Evolutionary conservation across 768 basidiomycete genomes (phyloP).

Genomic region (Pleurotus platypus): DNA sequence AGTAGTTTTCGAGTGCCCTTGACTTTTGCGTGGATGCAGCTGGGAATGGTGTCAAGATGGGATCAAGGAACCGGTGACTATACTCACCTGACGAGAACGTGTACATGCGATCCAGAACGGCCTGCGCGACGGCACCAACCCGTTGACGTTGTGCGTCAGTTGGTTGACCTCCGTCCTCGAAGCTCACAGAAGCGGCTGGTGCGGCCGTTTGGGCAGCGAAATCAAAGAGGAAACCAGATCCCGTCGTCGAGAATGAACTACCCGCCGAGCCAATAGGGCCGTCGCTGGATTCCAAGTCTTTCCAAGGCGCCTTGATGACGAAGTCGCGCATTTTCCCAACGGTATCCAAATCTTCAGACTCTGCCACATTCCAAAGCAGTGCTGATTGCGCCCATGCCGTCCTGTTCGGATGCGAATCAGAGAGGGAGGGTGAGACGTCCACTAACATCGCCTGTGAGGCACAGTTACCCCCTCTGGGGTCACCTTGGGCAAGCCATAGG

Average conservation of each 20-base stretch:
- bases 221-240: constrained; percentile 54
- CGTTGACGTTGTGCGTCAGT: constrained; percentile 38
- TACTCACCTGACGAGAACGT: constrained; percentile 53
- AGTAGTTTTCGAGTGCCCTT: constrained; percentile 47
- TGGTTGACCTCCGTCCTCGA: constrained; percentile 43
- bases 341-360: constrained; percentile 41
- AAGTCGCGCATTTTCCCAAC: constrained; percentile 40
- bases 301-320: constrained; percentile 48
- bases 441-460: constrained; percentile 49
- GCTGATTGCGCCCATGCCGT: constrained; percentile 57
- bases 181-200: constrained; percentile 37
- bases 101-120: constrained; percentile 56
- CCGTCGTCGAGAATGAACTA: constrained; percentile 33
- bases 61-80: not conserved
- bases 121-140: constrained; percentile 32
- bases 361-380: constrained; percentile 56
- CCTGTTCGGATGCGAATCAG: constrained; percentile 39
- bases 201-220: constrained; percentile 54
- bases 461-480: constrained; percentile 38
- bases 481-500: constrained; percentile 49
- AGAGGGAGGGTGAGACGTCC: constrained; percentile 46
- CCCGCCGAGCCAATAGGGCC: constrained; percentile 31
- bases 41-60: constrained; percentile 19
- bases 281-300: constrained; percentile 30
- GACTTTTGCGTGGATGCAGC: constrained; percentile 55